Conservation (phyloP, 23 red algal genomes). For the Gracilaria domingensis region DNA sequence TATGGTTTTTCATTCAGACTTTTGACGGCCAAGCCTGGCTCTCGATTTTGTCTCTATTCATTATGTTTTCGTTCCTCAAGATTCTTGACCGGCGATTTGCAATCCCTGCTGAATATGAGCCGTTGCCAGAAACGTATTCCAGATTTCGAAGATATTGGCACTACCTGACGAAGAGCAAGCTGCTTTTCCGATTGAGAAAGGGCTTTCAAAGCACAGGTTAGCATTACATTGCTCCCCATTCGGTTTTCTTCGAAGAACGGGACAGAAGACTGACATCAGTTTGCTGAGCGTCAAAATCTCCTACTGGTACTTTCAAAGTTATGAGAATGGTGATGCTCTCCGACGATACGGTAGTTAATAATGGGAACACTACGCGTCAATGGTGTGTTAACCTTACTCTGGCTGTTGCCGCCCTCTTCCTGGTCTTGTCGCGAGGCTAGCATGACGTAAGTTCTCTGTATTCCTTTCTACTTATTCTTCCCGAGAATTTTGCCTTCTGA, state of each 20-base stretch:
- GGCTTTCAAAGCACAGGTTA: conserved; percentile 29
- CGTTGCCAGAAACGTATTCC: background rate
- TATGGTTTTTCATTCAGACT: conserved; percentile 21
- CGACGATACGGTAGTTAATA: background rate
- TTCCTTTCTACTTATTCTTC: no score
- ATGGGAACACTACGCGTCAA: background rate
- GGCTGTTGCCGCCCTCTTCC: conserved; percentile 25
- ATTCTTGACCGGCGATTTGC: conserved; percentile 17
- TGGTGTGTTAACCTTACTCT: conserved; percentile 38
- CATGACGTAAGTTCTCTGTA: conserved; percentile 50
- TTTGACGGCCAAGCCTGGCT: conserved; percentile 5
- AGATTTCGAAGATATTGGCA: background rate
- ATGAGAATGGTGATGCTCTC: conserved; percentile 23
- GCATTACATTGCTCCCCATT: no score
- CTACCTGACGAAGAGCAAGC: conserved; percentile 3
- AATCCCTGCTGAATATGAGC: background rate
- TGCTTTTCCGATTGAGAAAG: conserved; percentile 17
- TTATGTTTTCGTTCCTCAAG: conserved; percentile 23
- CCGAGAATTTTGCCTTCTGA: no score
- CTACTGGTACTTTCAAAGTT: background rate
- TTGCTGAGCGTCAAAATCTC: background rate
- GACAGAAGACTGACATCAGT: background rate
- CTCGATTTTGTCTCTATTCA: background rate
- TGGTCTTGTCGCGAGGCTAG: conserved; percentile 37
- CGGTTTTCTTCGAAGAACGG: no score